Evolutionary conservation across 2,329 filamentous ascomycete species (phyloP).

Genomic region (Hypocrella siamensis): DNA sequence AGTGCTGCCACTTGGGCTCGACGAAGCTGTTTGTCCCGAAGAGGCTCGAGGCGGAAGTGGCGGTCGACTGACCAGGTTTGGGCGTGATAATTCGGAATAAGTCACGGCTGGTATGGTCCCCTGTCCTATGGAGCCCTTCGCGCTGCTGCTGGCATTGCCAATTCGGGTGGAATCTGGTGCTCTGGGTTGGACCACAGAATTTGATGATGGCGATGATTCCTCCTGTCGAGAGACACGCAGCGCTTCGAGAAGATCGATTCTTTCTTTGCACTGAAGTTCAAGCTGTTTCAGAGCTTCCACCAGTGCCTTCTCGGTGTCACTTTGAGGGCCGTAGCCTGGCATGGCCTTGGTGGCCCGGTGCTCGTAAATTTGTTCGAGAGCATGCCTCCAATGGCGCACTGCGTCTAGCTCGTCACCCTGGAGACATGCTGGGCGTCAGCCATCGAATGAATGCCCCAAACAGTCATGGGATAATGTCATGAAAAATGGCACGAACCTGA

Average conservation of each 20-base stretch:
- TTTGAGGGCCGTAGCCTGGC: constrained; percentile 51
- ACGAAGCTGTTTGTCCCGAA: constrained; percentile 28
- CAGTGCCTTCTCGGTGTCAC: constrained; percentile 71
- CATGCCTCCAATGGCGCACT: constrained; percentile 75
- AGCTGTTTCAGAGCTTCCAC: constrained; percentile 68
- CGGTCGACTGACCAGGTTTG: constrained; percentile 40
- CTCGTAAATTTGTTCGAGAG: constrained; percentile 77
- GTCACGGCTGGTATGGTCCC: constrained; percentile 69
- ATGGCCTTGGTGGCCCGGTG: constrained; percentile 65
- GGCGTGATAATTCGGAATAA: constrained; percentile 69
- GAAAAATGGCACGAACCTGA: constrained; percentile 38
- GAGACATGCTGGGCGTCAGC: background rate
- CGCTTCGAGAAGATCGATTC: constrained; percentile 75
- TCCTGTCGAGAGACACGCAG: constrained; percentile 49
- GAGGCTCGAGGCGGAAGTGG: constrained; percentile 37
- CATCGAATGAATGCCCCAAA: too few species aligned
- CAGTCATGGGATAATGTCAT: too few species aligned
- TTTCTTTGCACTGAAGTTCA: constrained; percentile 84
- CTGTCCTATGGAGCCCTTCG: constrained; percentile 53
- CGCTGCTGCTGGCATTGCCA: constrained; percentile 7
- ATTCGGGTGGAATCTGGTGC: background rate
- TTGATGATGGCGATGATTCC: constrained; percentile 4
- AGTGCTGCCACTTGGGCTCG: constrained; percentile 11
- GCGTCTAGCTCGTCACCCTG: constrained; percentile 88
- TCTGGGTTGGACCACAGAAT: background rate